Conservation (phyloP, 805 yeast genomes). For the Tetrapisispora nanseiensis region DNA sequence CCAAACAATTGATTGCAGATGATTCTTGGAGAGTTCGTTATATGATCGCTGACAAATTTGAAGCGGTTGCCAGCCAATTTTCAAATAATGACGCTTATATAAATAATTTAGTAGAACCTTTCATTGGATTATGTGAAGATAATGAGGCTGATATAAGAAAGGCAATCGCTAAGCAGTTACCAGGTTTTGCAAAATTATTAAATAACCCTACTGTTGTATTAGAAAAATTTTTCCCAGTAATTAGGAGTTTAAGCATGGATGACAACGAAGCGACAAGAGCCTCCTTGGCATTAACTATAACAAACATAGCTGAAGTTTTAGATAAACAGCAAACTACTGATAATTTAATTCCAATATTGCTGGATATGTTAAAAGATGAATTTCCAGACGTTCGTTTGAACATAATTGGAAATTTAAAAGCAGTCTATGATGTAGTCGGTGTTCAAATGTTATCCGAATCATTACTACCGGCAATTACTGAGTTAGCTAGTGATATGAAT, state of each 20-base stretch:
- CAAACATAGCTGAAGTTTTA: slow-evolving; percentile 76
- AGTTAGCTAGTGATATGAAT: slow-evolving; percentile 88
- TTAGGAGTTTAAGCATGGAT: slow-evolving; percentile 77
- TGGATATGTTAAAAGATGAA: slow-evolving; percentile 92
- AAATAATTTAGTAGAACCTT: slow-evolving; percentile 44
- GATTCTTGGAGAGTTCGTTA: slow-evolving; percentile 98
- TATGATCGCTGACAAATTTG: slow-evolving; percentile 94
- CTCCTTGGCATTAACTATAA: slow-evolving; percentile 80
- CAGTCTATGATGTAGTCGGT: slow-evolving; percentile 90
- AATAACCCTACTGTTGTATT: slow-evolving; percentile 38
- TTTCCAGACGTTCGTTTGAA: slow-evolving; percentile 93
- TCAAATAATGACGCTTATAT: slow-evolving; percentile 46
- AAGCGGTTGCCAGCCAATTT: slow-evolving; percentile 60
- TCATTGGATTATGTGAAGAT: slow-evolving; percentile 74
- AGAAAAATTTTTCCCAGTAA: slow-evolving; percentile 70
- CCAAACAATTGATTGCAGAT: slow-evolving; percentile 69
- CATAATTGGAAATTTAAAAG: slow-evolving; percentile 83
- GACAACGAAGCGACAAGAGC: slow-evolving; percentile 90
- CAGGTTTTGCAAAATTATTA: slow-evolving; percentile 56
- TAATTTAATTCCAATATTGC: slow-evolving; percentile 73
- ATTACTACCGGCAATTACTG: slow-evolving; percentile 89
- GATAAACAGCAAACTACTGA: slow-evolving; percentile 79
- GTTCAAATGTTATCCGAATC: slow-evolving; percentile 79
- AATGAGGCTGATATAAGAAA: slow-evolving; percentile 95
- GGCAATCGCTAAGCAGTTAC: slow-evolving; percentile 87